These are phyloP conservation scores for Chloris gayana DNA, from an alignment of 176 grass and related monocot genomes.

Conservation along the genomic window DNA sequence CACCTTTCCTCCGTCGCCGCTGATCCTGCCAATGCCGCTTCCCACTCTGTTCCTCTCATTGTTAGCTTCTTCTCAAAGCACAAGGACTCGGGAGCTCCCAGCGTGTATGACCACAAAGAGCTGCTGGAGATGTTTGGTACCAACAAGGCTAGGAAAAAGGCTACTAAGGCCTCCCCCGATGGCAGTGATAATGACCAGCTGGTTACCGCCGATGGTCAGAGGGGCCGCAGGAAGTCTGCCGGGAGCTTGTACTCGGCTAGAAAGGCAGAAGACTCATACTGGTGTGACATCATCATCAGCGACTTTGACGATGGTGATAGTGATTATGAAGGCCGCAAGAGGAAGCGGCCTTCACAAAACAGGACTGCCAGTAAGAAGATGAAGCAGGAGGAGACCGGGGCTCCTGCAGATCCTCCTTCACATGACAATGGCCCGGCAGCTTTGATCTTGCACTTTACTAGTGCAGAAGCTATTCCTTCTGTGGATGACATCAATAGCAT, in stretches of 20 bases:
- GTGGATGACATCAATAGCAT: constrained; percentile 60
- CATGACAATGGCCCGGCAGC: constrained; percentile 32
- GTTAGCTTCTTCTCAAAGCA: constrained; percentile 74
- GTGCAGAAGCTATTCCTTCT: constrained; percentile 53
- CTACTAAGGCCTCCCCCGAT: constrained; percentile 29
- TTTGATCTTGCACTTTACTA: constrained; percentile 54
- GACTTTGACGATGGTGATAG: constrained; percentile 73
- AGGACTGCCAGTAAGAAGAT: constrained; percentile 46
- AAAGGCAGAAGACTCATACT: constrained; percentile 88
- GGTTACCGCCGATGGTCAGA: constrained; percentile 27
- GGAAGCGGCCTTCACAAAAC: constrained; percentile 51
- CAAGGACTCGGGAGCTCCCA: constrained; percentile 47
- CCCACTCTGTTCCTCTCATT: constrained; percentile 41
- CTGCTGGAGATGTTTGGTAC: constrained; percentile 37
- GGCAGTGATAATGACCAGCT: constrained; percentile 26
- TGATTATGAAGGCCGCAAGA: constrained; percentile 55
- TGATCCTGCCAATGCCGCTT: constrained; percentile 51
- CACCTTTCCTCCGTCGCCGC: constrained; percentile 52
- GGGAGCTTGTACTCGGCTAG: constrained; percentile 59
- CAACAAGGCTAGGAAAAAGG: constrained; percentile 53
- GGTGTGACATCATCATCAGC: constrained; percentile 86
- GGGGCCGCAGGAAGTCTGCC: constrained; percentile 48
- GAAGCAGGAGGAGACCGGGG: constrained; percentile 33
- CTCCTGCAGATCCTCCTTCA: not conserved
- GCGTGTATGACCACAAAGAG: constrained; percentile 35